phyloP scores from a whole-genome alignment of 2,329 filamentous ascomycete species.

The Simplicillium aogashimaense region DNA sequence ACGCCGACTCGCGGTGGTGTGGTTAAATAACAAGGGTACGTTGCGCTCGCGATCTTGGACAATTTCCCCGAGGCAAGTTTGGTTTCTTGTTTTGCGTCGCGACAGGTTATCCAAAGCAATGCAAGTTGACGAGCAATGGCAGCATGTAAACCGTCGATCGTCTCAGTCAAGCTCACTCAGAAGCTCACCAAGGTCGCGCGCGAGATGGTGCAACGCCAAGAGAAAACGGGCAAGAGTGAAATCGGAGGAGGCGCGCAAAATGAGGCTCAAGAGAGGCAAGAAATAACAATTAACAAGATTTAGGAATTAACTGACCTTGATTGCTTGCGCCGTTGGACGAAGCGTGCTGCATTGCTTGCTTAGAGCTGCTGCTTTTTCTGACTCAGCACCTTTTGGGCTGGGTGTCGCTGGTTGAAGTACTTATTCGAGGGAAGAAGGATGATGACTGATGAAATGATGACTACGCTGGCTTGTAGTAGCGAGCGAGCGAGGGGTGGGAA shows the following conservation, averaged over 20 bases:
- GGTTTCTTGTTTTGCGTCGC: too few species aligned
- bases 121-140: not conserved
- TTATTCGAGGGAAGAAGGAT: too few species aligned
- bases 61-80: too few species aligned
- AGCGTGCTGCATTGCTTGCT: constrained; percentile 18
- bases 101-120: not conserved
- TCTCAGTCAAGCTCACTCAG: too few species aligned
- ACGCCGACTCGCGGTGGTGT: not conserved
- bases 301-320: constrained; percentile 19
- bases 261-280: not conserved
- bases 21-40: constrained; percentile 1
- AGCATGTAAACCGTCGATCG: not conserved
- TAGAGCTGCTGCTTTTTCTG: constrained; percentile 14
- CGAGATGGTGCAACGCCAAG: constrained; percentile 3
- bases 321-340: constrained; percentile 20
- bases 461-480: not conserved
- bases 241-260: not conserved
- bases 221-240: constrained; percentile 1
- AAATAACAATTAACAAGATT: constrained; percentile 3
- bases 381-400: constrained; percentile 21
- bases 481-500: not conserved
- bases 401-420: too few species aligned
- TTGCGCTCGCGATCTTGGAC: too few species aligned
- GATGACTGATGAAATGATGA: not conserved
- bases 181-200: too few species aligned